These are phyloP conservation scores for Diversispora epigaea DNA, from an alignment of 192 early-diverging fungal species.

Conservation along the genomic window DNA sequence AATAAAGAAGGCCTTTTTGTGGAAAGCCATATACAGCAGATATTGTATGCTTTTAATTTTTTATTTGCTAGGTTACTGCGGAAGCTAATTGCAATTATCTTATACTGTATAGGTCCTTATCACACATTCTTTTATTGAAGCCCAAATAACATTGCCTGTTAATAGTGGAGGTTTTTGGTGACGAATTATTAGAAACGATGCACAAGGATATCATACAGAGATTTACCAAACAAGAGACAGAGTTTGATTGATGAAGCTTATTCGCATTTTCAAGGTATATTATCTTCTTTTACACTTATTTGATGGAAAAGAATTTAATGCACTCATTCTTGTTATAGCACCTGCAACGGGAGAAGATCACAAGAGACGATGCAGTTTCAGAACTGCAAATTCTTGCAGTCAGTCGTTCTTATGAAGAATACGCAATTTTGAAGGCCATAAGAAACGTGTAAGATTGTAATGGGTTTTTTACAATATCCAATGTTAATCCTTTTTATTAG, in stretches of 20 bases:
- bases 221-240: constrained; percentile 14
- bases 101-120: constrained; percentile 32
- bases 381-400: constrained; percentile 22
- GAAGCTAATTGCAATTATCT: constrained; percentile 35
- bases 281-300: constrained; percentile 27
- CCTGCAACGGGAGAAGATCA: constrained; percentile 14
- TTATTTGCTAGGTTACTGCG: constrained; percentile 28
- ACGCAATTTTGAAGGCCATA: constrained; percentile 21
- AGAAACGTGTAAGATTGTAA: constrained; percentile 23
- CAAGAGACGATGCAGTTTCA: constrained; percentile 21
- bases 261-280: constrained; percentile 21
- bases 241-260: constrained; percentile 15
- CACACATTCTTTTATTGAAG: constrained; percentile 28
- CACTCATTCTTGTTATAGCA: constrained; percentile 25
- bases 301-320: constrained; percentile 25
- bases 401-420: constrained; percentile 8
- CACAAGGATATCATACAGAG: constrained; percentile 20
- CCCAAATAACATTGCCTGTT: constrained; percentile 28
- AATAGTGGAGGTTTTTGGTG: constrained; percentile 27
- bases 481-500: constrained; percentile 6
- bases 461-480: not conserved
- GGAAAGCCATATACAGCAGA: constrained; percentile 21
- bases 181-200: constrained; percentile 5
- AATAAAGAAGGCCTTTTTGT: constrained; percentile 29
- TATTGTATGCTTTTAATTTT: constrained; percentile 33